Evolutionary conservation across 441 rosid genomes (phyloP), one percentile per base, ranked within the genome.

Genomic region (Adansonia gregorii): DNA sequence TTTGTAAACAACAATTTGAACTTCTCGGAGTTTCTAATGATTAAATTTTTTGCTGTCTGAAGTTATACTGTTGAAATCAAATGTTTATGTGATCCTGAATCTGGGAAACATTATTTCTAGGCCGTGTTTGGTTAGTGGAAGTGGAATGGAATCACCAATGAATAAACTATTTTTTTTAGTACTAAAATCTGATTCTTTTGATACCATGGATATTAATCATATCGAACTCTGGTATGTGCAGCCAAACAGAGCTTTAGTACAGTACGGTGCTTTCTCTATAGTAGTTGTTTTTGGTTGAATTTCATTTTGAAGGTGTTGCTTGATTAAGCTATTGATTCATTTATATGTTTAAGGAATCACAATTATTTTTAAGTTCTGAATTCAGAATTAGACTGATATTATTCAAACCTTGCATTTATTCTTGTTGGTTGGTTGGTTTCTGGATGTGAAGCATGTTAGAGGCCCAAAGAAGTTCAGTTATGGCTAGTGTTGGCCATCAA

Each of bases 401-500:
- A 11, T 56, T 58, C 66, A 19, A 8, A 9, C 0, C 54, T 73
- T 58, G 76, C 58, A 12, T 73, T 58, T 56, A n/a, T 35, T 65
- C 2, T 60, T 76, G 31, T 68, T 69, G 45, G 65, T 72, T 46
- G 9, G 71, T 20, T 70, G 63, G 9, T 77, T 82, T 56, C 63
- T 87, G 75, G 65, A 52, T 76, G 31, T 84, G 84, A 87, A 93
- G 98, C 78, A 90, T 92, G 96, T 83, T 87, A 76, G 92, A 87
- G 85, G 88, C 82, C 65, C 86, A 80, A 74, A 89, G 89, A 85
- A 79, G 69, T 84, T 79, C 88, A 39, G 76, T 84, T 65, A 80
- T 86, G 85, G 81, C 87, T 76, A 85, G 83, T n/a, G 73, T 80
- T 74, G 81, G 88, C 67, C 89, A 78, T 65, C 85, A 83, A 51